Evolutionary conservation across 495 filamentous ascomycete species (phyloP).

Genomic region (Penicillium cosmopolitanum): DNA sequence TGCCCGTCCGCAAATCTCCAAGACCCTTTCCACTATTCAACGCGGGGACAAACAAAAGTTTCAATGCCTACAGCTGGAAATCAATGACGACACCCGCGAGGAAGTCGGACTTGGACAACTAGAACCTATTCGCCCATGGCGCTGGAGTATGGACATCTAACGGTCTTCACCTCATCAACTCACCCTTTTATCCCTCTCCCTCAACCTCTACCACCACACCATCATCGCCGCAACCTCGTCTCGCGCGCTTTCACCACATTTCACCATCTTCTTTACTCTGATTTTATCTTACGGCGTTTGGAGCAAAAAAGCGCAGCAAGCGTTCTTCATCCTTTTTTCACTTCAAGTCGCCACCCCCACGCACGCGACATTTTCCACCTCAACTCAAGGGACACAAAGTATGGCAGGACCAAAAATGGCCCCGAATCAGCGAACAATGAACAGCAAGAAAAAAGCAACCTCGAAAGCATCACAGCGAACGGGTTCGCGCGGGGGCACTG

Average conservation of each 20-base stretch:
- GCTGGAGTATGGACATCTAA: constrained; percentile 56
- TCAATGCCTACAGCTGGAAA: constrained; percentile 46
- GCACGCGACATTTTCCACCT: constrained; percentile 1
- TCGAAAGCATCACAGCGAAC: constrained; percentile 7
- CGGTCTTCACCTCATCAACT: not conserved
- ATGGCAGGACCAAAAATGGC: constrained; percentile 32
- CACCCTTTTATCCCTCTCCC: not conserved
- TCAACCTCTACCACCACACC: not conserved
- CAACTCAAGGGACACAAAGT: constrained; percentile 14
- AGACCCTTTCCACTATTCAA: constrained; percentile 38
- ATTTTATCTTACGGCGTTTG: constrained; percentile 19
- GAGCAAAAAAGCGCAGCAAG: constrained; percentile 24
- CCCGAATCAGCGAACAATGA: constrained; percentile 10
- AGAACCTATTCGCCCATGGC: constrained; percentile 47
- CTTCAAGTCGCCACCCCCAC: constrained; percentile 7
- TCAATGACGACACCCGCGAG: constrained; percentile 40
- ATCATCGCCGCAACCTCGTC: not conserved
- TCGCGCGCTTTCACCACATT: constrained; percentile 4
- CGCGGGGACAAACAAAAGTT: constrained; percentile 36
- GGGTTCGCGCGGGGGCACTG: not conserved
- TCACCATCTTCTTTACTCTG: constrained; percentile 13
- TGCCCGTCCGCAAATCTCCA: constrained; percentile 38
- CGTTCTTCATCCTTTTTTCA: constrained; percentile 12
- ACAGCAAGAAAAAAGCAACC: constrained; percentile 3
- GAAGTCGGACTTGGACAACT: constrained; percentile 43